Evolutionary conservation across 345 rosid species (phyloP).

Genomic region (Fremontodendron californicum): DNA sequence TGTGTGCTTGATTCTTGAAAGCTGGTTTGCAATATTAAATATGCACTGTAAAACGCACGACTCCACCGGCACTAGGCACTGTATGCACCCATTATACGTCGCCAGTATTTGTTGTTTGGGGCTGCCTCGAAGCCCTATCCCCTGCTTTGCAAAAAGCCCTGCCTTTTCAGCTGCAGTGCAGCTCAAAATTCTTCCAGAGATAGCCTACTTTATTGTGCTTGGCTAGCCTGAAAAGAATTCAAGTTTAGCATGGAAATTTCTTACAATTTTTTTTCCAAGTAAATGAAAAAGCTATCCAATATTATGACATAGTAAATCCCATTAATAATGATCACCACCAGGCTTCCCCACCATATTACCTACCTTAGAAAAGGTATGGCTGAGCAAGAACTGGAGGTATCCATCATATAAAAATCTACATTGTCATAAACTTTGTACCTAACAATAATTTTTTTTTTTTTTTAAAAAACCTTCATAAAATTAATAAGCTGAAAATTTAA

Average conservation of each 20-base stretch:
- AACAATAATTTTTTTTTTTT: no score
- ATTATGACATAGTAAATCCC: not conserved
- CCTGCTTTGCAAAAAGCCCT: not conserved
- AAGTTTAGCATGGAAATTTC: not conserved
- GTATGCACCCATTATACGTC: no score
- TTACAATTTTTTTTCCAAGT: not conserved
- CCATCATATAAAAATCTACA: conserved; percentile 9
- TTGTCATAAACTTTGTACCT: conserved; percentile 7
- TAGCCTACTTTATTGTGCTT: not conserved
- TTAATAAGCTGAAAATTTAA: not conserved
- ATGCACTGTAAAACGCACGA: no score
- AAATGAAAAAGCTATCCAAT: not conserved
- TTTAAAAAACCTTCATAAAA: no score
- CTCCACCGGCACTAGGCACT: no score
- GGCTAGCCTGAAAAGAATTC: no score
- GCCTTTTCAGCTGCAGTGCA: not conserved
- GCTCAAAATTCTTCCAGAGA: not conserved
- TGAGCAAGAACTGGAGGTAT: conserved; percentile 21
- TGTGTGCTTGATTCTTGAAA: not conserved
- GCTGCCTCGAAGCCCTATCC: no score
- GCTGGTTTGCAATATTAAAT: not conserved
- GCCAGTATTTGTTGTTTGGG: no score
- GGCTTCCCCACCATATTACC: conserved; percentile 37
- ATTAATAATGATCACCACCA: conserved; percentile 17
- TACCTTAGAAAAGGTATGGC: conserved; percentile 13